A percentile compares a stretch with the other conserved stretches of the same genome.
phyloP scores from a whole-genome alignment of 495 filamentous ascomycete genomes.

The Penicillium turbatum region DNA sequence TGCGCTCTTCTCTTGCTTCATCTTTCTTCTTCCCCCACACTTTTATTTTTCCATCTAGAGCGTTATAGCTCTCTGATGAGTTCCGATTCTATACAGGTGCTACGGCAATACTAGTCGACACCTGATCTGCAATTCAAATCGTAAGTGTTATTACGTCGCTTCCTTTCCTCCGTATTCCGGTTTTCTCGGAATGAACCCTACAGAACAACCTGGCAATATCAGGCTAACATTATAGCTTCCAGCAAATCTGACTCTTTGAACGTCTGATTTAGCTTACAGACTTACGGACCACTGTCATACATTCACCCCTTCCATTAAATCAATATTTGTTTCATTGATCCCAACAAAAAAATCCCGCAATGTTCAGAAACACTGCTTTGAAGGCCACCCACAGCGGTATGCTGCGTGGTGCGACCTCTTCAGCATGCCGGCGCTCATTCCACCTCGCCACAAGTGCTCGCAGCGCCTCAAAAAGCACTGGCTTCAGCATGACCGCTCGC shows the following conservation, averaged over 20 bases:
- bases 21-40: constrained; percentile 10
- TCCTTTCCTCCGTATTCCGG: constrained; percentile 37
- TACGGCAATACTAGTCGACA: constrained; percentile 47
- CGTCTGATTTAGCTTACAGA: constrained; percentile 5
- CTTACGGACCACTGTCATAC: constrained; percentile 5
- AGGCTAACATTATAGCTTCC: constrained; percentile 13
- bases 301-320: constrained; percentile 7
- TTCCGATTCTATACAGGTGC: constrained; percentile 41
- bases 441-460: constrained; percentile 45
- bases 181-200: constrained; percentile 21
- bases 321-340: constrained; percentile 11
- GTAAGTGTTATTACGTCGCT: constrained; percentile 17
- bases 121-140: constrained; percentile 27
- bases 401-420: constrained; percentile 48
- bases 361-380: constrained; percentile 44
- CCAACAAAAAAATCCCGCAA: constrained; percentile 33
- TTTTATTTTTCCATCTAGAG: constrained; percentile 26
- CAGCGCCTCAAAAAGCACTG: constrained; percentile 40
- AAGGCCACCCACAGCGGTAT: constrained; percentile 51
- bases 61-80: constrained; percentile 45
- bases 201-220: constrained; percentile 22
- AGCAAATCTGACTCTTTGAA: constrained; percentile 11
- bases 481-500: constrained; percentile 41
- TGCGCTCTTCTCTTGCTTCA: constrained; percentile 14
- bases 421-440: constrained; percentile 41